These are phyloP conservation scores for Strobilomyces confusus DNA, from an alignment of 768 basidiomycete genomes.

Conservation along the genomic window DNA sequence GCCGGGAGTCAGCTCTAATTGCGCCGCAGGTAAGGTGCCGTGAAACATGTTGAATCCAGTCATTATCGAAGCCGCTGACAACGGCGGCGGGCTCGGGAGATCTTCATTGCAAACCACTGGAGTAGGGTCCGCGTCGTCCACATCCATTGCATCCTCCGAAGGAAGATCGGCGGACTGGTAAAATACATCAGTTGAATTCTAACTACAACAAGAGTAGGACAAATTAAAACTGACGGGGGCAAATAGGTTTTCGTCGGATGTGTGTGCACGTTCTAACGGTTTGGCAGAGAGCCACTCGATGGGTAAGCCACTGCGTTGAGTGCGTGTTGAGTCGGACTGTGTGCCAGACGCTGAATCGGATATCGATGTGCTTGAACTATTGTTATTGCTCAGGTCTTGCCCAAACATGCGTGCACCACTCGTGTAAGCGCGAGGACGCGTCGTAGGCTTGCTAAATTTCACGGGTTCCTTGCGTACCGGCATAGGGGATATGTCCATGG, in stretches of 20 bases:
- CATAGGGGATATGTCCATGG: slow-evolving; percentile 83
- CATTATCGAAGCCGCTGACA: slow-evolving; percentile 50
- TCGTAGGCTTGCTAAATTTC: slow-evolving; percentile 29
- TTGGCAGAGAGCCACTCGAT: slow-evolving; percentile 49
- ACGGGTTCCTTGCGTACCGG: slow-evolving; percentile 32
- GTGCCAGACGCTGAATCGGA: slow-evolving; percentile 25
- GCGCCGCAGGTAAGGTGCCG: slow-evolving; percentile 46
- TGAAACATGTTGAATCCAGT: slow-evolving; percentile 63
- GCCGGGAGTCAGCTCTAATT: slow-evolving; percentile 35
- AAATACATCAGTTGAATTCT: slow-evolving; percentile 12
- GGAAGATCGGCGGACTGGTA: slow-evolving; percentile 36
- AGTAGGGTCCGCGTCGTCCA: slow-evolving; percentile 72
- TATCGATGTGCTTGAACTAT: slow-evolving; percentile 30
- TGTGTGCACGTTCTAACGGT: slow-evolving; percentile 16
- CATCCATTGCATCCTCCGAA: slow-evolving; percentile 73
- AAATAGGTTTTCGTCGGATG: slow-evolving; percentile 27
- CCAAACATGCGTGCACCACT: slow-evolving; percentile 68
- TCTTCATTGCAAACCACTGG: slow-evolving; percentile 37
- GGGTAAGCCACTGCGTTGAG: slow-evolving; percentile 62
- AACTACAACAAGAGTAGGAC: neutral
- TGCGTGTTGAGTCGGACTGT: slow-evolving; percentile 46
- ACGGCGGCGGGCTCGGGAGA: slow-evolving; percentile 36
- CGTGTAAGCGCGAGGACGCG: slow-evolving; percentile 64
- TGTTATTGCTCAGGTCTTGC: slow-evolving; percentile 63
- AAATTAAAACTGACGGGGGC: slow-evolving; percentile 23